Evolutionary conservation across 352 stramenopile species (phyloP), one percentile per base, ranked within the genome.

Genomic region (Globisporangium heterothallicum): DNA sequence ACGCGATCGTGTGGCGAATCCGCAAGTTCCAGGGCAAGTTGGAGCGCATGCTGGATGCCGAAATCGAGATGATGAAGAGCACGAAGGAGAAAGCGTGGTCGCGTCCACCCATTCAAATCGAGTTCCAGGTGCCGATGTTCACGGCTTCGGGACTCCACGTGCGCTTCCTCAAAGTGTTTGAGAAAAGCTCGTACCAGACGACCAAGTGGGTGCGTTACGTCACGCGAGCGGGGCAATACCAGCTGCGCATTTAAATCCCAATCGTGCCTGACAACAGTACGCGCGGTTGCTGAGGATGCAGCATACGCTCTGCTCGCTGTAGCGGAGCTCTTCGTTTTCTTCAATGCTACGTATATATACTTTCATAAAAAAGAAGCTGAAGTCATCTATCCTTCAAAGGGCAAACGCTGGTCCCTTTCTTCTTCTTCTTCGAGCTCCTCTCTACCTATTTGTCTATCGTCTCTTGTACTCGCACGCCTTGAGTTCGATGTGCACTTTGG

Each of bases 131-230:
- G 56, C 96, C 96, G 25, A 99, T 99, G 96, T 99, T 98, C 74
- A 98, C 95, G 21, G 84, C 93, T 7, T 98, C 93, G 27, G 97
- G 97, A 9, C 84, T 99, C 8, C 93, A 99, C 68, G 97, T 99
- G 48, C 91, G 95, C 30, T 99, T 98, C 76, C 86, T 99, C 58
- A 97, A 98, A 65, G 96, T 99, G 2, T 98, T 98, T 58, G 97
- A 99, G 67, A 99, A 99, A 78, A 97, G 87, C 61, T 97, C 93
- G 34, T 99, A 99, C 75, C 85, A 96, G 56, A 98, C 94, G 19
- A 98, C 95, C 68, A 97, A 97, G 79, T 99, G 96, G 96, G 97
- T 99, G 29, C 91, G 95, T 66, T 99, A 99, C 71, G 97, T 98
- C 61, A 98, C 97, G 14, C 97, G 97, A 51, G 96, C 96, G 2